Conservation (phyloP, 768 basidiomycete genomes). For the Auriculariales sp. region DNA sequence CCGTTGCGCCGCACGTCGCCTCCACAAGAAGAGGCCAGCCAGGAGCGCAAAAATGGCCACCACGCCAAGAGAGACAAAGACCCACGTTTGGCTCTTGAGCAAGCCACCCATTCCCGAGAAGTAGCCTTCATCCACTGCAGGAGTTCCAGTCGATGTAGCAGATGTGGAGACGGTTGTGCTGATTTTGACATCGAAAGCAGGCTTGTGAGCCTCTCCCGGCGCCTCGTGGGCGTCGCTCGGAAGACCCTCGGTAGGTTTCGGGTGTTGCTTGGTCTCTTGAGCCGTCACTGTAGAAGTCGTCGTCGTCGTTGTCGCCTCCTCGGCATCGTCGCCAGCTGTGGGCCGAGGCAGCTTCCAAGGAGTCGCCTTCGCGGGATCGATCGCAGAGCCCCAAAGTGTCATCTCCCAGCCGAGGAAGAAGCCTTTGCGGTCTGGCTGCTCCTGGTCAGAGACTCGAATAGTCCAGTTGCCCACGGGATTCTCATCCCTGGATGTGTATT, state of each 20-base stretch:
- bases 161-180: conserved; percentile 5
- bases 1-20: conserved; percentile 32
- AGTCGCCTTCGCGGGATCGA: conserved; percentile 53
- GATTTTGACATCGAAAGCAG: conserved; percentile 35
- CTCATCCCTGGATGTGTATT: conserved; percentile 59
- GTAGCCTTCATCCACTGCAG: conserved; percentile 71
- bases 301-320: conserved; percentile 24
- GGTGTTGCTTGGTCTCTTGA: conserved; percentile 40
- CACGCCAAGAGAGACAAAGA: conserved; percentile 72
- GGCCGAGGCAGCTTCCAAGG: conserved; percentile 31
- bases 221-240: conserved; percentile 76
- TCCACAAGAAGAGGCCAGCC: conserved; percentile 66
- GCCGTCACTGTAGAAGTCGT: conserved; percentile 20
- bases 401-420: conserved; percentile 83
- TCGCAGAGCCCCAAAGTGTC: conserved; percentile 78
- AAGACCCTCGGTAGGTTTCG: conserved; percentile 78
- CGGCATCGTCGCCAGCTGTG: too few species aligned
- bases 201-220: conserved; percentile 66
- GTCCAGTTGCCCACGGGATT: conserved; percentile 84
- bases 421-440: conserved; percentile 39
- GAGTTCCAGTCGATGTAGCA: conserved; percentile 26
- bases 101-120: conserved; percentile 66
- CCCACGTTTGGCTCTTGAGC: conserved; percentile 70
- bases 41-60: conserved; percentile 62
- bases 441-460: conserved; percentile 70